Evolutionary conservation across 805 yeast species (phyloP), one percentile per base, ranked within the genome.

Genomic region (Barnettozyma salicaria): DNA sequence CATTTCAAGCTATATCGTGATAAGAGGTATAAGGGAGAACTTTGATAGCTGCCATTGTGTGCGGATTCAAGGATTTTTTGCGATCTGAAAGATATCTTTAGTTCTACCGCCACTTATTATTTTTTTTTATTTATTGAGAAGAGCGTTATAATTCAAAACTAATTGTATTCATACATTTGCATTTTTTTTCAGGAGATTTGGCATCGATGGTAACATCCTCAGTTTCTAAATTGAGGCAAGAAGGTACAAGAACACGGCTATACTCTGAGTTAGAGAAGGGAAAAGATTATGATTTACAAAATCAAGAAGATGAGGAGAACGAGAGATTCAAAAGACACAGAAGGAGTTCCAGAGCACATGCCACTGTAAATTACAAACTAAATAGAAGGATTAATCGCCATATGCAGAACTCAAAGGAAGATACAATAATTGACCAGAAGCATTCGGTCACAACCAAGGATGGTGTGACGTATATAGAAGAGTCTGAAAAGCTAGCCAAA

Each of bases 331-430:
- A 20, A 4, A 34, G 29, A 12, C 31, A 40, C 30, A 39, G 46
- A 34, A 37, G 36, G 26, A 40, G 44, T 14, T 38, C 43, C 7
- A 31, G 47, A 25, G 19, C 32, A 5, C 41, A 37, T 22, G 21
- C 36, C 4, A 30, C 37, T 12, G 44, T 43, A 10, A 36, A 40
- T 21, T 40, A 43, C 23, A 37, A 31, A 23, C 24, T 22, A 11
- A 41, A 25, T 8, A 27, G 44, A 30, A 30, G 25, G 14, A 14
- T 20, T 7, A 29, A 25, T 2, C 25, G 21, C 14, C 22, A 28
- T 19, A 10, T 27, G 3, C 30, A 14, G 13, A 25, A 33, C 17
- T 6, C 19, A 16, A 8, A 27, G 5, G 16, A 27, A 8, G 21
- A n/a, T 10, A 23, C 30, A 11, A 31, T 8, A 13, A 21, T 27